Evolutionary conservation across 78 protist species (phyloP), one percentile per base, ranked within the genome.

Genomic region (Dictyostelium purpureum): DNA sequence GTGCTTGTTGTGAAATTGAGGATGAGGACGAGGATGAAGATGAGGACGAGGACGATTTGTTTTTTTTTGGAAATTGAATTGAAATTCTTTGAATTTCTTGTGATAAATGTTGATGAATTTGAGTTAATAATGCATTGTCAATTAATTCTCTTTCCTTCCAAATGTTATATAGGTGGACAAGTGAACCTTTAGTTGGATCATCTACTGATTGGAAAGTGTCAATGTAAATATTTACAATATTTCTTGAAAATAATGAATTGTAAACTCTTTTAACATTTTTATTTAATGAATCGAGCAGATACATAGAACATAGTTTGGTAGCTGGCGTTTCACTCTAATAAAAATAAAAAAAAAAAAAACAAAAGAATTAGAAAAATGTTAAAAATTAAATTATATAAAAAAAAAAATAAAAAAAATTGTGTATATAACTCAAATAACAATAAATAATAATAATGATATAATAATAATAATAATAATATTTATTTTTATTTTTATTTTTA

Each of bases 71-170:
- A 5, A 1, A 38, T 31, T 49, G 40, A 73, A 73, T 49, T 5
- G 79, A 47, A 31, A 74, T 49, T 74, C 80, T 74, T 74, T 74
- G 24, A 49, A 74, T 28, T 74, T 74, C 80, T 3, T 1, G 11
- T 19, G 51, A n/a, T 51, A 74, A 19, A n/a, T 18, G 51, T 74
- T 49, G 43, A 6, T 49, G 65, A 51, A 74, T 74, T 49, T 74
- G 54, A 26, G 43, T 26, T 49, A 74, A 33, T 0, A 74, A n/a
- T 14, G 51, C 51, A 31, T 35, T n/a, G 7, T 28, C 31, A 10
- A 74, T 31, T 65, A 74, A 40, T 0, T 51, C 24, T 19, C 80
- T n/a, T 33, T 74, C 80, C 26, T 51, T 74, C 80, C 80, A 74
- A 28, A 74, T 51, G 9, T 74, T 74, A 74, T 51, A 74, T 4